Evolutionary conservation across 306 rosid genomes (phyloP).

Genomic region (Cicer arietinum): DNA sequence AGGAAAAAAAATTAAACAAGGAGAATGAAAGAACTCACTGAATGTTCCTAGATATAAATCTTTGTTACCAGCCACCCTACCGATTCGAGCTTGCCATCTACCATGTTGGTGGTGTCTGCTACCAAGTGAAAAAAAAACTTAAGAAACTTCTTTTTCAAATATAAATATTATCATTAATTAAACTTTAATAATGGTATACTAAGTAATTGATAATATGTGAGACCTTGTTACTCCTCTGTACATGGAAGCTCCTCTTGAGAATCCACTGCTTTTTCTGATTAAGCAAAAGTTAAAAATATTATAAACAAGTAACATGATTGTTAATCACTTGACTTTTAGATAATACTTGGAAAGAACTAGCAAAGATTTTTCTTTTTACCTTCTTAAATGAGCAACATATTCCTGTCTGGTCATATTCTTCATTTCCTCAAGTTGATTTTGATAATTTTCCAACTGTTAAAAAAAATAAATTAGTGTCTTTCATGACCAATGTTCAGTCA

Average conservation of each 20-base stretch:
- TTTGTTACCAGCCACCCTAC: conserved; percentile 94
- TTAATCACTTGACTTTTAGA: neutral
- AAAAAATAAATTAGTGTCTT: neutral
- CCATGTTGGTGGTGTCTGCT: conserved; percentile 97
- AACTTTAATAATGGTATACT: conserved; percentile 13
- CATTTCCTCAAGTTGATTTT: conserved; percentile 82
- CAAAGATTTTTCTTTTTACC: conserved; percentile 48
- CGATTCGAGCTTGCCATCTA: conserved; percentile 96
- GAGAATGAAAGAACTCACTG: conserved; percentile 57
- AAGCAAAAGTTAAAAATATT: conserved; percentile 12
- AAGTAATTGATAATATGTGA: conserved; percentile 30
- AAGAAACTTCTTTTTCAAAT: neutral
- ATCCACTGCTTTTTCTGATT: conserved; percentile 88
- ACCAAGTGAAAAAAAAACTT: conserved; percentile 29
- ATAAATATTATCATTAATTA: conserved; percentile 1
- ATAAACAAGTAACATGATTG: conserved; percentile 20
- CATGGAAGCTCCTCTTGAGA: conserved; percentile 92
- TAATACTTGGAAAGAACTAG: conserved; percentile 1
- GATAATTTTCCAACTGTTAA: conserved; percentile 72
- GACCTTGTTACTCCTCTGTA: conserved; percentile 99
- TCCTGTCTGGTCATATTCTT: conserved; percentile 85
- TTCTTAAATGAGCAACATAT: conserved; percentile 88
- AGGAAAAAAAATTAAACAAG: neutral
- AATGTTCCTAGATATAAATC: conserved; percentile 96
- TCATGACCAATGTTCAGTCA: conserved; percentile 31